A percentile compares a stretch with the other conserved stretches of the same genome.
These are phyloP conservation scores for Candida broadrunensis DNA, from an alignment of 805 yeast species.

Conservation along the genomic window DNA sequence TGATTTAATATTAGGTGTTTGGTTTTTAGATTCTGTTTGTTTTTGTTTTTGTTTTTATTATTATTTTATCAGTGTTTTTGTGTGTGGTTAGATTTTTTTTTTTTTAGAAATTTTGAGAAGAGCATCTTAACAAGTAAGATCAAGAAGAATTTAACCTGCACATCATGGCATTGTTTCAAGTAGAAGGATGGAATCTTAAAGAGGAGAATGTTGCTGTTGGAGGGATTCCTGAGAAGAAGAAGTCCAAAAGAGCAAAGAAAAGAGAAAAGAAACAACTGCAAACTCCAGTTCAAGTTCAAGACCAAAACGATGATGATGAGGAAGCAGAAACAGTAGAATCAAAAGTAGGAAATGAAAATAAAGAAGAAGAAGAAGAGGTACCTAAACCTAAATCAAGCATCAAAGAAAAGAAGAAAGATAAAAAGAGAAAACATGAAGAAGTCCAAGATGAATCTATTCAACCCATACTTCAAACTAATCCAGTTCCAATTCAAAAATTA, in stretches of 20 bases:
- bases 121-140: neutral
- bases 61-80: too few relatives aligned
- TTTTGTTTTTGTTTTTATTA: too few relatives aligned
- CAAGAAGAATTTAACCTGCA: too few relatives aligned
- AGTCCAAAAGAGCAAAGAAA: conserved; percentile 18
- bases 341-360: neutral
- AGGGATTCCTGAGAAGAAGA: conserved; percentile 24
- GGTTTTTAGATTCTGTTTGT: too few relatives aligned
- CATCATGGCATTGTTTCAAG: conserved; percentile 69
- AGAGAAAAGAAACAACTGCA: conserved; percentile 13
- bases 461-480: conserved; percentile 7
- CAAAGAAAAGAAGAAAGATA: conserved; percentile 6
- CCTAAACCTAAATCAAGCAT: conserved; percentile 3
- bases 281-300: conserved; percentile 1
- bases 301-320: conserved; percentile 1
- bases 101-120: conserved; percentile 1
- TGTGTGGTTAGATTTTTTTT: neutral
- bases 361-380: conserved; percentile 6
- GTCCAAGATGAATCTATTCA: conserved; percentile 7
- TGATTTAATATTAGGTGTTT: too few relatives aligned
- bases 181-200: conserved; percentile 78
- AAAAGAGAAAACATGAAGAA: conserved; percentile 7
- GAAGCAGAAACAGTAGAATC: conserved; percentile 1
- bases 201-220: conserved; percentile 49
- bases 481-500: conserved; percentile 34